Conservation (phyloP, 192 early-diverging fungal species). For the Coemansia sp. region DNA sequence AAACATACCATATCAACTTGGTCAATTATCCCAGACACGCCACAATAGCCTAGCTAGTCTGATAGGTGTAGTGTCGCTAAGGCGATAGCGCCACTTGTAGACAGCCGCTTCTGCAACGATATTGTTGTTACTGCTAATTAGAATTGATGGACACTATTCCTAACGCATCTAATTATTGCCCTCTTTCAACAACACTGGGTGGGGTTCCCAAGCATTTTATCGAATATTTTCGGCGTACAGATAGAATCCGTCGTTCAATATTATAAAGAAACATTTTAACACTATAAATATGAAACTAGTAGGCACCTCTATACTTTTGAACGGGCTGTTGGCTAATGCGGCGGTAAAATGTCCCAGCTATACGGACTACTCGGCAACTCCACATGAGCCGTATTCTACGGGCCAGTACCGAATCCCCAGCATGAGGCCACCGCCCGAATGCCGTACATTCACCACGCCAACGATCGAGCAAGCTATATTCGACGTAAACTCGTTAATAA, state of each 20-base stretch:
- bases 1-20: neutral
- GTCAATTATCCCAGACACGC: neutral
- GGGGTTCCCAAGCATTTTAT: neutral
- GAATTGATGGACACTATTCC: neutral
- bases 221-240: neutral
- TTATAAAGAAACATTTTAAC: neutral
- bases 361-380: conserved; percentile 26
- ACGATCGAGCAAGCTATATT: conserved; percentile 52
- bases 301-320: neutral
- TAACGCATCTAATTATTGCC: neutral
- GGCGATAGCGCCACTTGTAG: no score
- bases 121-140: no score
- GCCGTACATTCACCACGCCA: conserved; percentile 54
- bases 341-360: conserved; percentile 36
- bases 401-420: conserved; percentile 32
- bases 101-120: no score
- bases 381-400: conserved; percentile 22
- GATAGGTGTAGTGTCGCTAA: neutral
- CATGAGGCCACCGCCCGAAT: conserved; percentile 46
- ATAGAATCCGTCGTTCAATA: neutral
- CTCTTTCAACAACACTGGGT: neutral
- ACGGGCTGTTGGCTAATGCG: neutral
- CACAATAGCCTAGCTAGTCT: neutral
- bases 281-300: conserved; percentile 1
- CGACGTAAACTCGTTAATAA: conserved; percentile 31